These are phyloP conservation scores for Parietichytrium sp. DNA, from an alignment of 108 stramenopile species.

Conservation along the genomic window DNA sequence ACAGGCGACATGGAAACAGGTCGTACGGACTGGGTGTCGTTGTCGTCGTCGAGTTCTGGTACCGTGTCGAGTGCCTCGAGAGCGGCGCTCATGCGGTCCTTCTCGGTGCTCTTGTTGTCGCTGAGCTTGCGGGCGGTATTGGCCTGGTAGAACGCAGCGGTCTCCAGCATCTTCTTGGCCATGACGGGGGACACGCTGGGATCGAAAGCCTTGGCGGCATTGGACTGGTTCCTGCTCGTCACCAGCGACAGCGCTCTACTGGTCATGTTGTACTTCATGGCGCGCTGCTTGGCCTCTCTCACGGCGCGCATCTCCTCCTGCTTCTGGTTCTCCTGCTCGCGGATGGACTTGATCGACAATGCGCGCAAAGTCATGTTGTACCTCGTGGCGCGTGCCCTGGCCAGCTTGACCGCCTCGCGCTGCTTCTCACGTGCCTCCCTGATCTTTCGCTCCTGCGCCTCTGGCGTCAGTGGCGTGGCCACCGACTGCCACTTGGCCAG, in stretches of 20 bases:
- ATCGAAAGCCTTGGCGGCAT: neutral
- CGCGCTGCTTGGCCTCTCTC: slow-evolving; percentile 7
- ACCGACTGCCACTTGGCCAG: too few species aligned
- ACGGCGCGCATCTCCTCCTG: neutral
- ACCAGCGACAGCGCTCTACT: slow-evolving; percentile 30
- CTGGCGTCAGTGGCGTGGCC: slow-evolving; percentile 37
- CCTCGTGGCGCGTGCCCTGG: slow-evolving; percentile 10
- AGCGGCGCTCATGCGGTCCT: neutral
- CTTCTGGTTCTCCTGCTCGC: neutral
- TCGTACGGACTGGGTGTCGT: too few species aligned
- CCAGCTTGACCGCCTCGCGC: slow-evolving; percentile 19
- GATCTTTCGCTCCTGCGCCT: slow-evolving; percentile 30
- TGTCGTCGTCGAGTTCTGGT: too few species aligned
- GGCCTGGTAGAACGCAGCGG: neutral
- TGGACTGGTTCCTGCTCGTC: slow-evolving; percentile 15
- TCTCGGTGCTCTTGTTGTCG: neutral
- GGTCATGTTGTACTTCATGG: slow-evolving; percentile 35
- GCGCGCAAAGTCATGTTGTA: slow-evolving; percentile 38
- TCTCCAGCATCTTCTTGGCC: neutral
- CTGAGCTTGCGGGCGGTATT: neutral
- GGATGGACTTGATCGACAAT: slow-evolving; percentile 19
- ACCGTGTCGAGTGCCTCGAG: slow-evolving; percentile 6
- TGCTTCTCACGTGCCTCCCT: slow-evolving; percentile 30
- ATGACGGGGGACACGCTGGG: neutral
- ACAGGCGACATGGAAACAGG: too few species aligned